Percentiles rank a stretch among this genome's conserved stretches.
Conservation (phyloP, 805 yeast genomes). For the Kodamaea jinghongensis region DNA sequence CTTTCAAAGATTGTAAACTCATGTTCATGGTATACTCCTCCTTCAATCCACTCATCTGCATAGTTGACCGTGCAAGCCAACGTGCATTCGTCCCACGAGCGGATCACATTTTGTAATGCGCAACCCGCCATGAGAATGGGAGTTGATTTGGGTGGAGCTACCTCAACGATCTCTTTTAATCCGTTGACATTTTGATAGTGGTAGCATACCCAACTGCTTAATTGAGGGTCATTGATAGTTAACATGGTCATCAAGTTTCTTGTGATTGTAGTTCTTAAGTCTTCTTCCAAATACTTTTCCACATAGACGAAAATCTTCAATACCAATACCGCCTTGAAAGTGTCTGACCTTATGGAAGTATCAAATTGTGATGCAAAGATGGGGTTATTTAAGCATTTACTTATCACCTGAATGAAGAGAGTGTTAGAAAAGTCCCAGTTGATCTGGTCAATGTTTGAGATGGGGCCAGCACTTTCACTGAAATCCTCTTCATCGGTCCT, state of each 20-base stretch:
- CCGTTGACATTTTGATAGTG: constrained; percentile 23
- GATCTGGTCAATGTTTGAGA: too few species aligned
- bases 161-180: constrained; percentile 11
- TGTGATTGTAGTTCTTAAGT: constrained; percentile 15
- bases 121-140: constrained; percentile 16
- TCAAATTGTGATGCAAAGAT: constrained; percentile 8
- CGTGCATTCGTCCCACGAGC: constrained; percentile 20
- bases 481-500: not conserved
- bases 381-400: constrained; percentile 3
- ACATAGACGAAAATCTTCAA: constrained; percentile 4
- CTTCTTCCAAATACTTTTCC: constrained; percentile 17
- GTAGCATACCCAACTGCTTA: constrained; percentile 14
- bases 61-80: constrained; percentile 1
- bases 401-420: not conserved
- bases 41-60: not conserved
- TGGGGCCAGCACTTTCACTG: too few species aligned
- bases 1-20: constrained; percentile 30
- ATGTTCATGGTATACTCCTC: not conserved
- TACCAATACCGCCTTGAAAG: constrained; percentile 7
- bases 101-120: constrained; percentile 20
- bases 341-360: not conserved
- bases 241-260: constrained; percentile 17
- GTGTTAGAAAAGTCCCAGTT: not conserved
- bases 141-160: constrained; percentile 6
- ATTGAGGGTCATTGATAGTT: constrained; percentile 12